Conservation (phyloP, 2,329 filamentous ascomycete species). For the Epichloe typhina region DNA sequence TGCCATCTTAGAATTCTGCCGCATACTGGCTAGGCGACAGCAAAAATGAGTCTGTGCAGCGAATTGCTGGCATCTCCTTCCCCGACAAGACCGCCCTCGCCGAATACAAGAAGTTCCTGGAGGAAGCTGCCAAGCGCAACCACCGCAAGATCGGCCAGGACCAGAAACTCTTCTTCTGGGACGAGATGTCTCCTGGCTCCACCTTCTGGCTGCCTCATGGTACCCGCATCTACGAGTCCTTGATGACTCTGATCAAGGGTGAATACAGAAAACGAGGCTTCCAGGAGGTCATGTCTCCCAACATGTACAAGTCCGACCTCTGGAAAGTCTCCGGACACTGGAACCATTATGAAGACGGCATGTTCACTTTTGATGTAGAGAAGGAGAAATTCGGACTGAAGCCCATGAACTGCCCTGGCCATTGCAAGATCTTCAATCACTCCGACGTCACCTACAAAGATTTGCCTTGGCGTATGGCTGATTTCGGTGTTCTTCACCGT, state of each 20-base stretch:
- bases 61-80: slow-evolving; percentile 90
- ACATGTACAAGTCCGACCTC: slow-evolving; percentile 81
- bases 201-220: slow-evolving; percentile 89
- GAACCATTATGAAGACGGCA: slow-evolving; percentile 77
- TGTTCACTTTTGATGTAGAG: slow-evolving; percentile 65
- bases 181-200: slow-evolving; percentile 83
- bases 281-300: slow-evolving; percentile 88
- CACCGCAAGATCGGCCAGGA: slow-evolving; percentile 89
- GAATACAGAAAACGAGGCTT: slow-evolving; percentile 93
- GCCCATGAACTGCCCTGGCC: slow-evolving; percentile 97
- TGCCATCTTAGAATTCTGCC: slow-evolving; percentile 43
- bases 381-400: slow-evolving; percentile 66
- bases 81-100: slow-evolving; percentile 92
- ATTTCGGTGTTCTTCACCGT: slow-evolving; percentile 89
- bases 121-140: slow-evolving; percentile 95
- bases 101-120: slow-evolving; percentile 87
- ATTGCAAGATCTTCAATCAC: slow-evolving; percentile 78
- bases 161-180: slow-evolving; percentile 96
- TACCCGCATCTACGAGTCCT: slow-evolving; percentile 81
- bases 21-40: slow-evolving; percentile 89
- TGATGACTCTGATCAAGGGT: slow-evolving; percentile 66
- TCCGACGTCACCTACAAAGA: slow-evolving; percentile 73
- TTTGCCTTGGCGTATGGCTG: slow-evolving; percentile 81
- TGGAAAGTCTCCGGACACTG: slow-evolving; percentile 96
- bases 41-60: slow-evolving; percentile 86